Conservation (phyloP, 441 rosid species). For the Croton laevigatus region DNA sequence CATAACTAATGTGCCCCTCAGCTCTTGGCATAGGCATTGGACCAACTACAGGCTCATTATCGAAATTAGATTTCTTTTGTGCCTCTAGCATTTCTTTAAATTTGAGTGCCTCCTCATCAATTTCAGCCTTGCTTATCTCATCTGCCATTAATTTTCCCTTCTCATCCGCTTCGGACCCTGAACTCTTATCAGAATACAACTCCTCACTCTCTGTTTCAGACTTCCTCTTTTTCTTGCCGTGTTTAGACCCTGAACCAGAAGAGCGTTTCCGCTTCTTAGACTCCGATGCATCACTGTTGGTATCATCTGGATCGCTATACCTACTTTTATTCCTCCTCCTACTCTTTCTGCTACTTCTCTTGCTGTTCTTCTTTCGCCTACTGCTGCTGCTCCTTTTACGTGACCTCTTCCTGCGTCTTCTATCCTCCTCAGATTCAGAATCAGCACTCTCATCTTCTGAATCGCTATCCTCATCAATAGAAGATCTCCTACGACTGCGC, state of each 20-base stretch:
- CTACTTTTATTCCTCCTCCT: constrained; percentile 38
- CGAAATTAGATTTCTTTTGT: constrained; percentile 69
- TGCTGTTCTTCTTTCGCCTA: constrained; percentile 31
- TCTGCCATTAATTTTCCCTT: constrained; percentile 28
- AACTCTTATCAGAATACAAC: constrained; percentile 23
- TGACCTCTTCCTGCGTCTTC: constrained; percentile 40
- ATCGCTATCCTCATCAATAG: constrained; percentile 33
- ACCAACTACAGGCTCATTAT: constrained; percentile 64
- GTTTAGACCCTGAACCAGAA: constrained; percentile 29
- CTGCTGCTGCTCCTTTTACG: constrained; percentile 37
- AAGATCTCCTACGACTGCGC: constrained; percentile 34
- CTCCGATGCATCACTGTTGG: constrained; percentile 38
- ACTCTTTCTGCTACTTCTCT: constrained; percentile 28
- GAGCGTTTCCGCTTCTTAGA: constrained; percentile 38
- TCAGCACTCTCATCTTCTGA: constrained; percentile 43
- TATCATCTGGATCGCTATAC: constrained; percentile 55
- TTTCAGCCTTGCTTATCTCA: constrained; percentile 45
- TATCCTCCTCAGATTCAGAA: constrained; percentile 45
- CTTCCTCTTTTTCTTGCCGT: constrained; percentile 34
- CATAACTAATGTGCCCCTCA: constrained; percentile 90
- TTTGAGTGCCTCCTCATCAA: constrained; percentile 55
- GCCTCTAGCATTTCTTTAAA: constrained; percentile 75
- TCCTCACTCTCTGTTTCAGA: constrained; percentile 43
- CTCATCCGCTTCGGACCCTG: constrained; percentile 38
- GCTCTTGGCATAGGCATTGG: constrained; percentile 89